These are phyloP conservation scores for Hypomontagnella monticulosa DNA, from an alignment of 495 filamentous ascomycete genomes.

Conservation along the genomic window DNA sequence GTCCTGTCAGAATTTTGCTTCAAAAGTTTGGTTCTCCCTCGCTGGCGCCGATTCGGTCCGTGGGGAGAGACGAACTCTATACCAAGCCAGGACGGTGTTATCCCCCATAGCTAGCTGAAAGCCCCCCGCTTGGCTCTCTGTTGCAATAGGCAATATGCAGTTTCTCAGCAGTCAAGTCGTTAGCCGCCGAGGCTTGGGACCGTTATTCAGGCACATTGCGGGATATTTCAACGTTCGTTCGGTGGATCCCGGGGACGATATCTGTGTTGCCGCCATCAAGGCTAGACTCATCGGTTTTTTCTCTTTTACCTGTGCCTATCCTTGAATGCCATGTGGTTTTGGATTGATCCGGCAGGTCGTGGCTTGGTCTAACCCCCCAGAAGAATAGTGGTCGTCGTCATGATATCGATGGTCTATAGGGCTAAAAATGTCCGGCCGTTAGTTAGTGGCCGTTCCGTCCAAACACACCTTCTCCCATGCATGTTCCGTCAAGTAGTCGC, in stretches of 20 bases:
- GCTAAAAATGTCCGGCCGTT: slow-evolving; percentile 13
- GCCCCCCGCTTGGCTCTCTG: not conserved
- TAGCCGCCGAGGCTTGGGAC: not conserved
- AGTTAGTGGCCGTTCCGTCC: slow-evolving; percentile 11
- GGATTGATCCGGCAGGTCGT: slow-evolving; percentile 2
- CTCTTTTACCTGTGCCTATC: slow-evolving; percentile 10
- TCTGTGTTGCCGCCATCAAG: not conserved
- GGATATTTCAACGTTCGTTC: slow-evolving; percentile 1
- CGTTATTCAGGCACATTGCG: not conserved
- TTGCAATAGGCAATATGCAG: not conserved
- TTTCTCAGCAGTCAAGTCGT: not conserved
- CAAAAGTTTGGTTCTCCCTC: slow-evolving; percentile 23
- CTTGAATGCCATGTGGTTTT: slow-evolving; percentile 38
- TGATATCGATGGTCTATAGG: slow-evolving; percentile 7
- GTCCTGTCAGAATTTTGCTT: not conserved
- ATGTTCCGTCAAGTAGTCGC: no score
- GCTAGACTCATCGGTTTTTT: slow-evolving; percentile 5
- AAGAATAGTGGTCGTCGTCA: slow-evolving; percentile 21
- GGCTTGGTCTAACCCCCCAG: slow-evolving; percentile 6
- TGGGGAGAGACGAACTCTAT: not conserved
- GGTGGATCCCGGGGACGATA: not conserved
- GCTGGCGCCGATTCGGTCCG: slow-evolving; percentile 1
- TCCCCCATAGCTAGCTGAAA: slow-evolving; percentile 28
- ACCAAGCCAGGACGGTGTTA: slow-evolving; percentile 2
- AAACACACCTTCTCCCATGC: not conserved